phyloP scores from a whole-genome alignment of 2,329 filamentous ascomycete genomes.

The Chaetomiaceae sp. region DNA sequence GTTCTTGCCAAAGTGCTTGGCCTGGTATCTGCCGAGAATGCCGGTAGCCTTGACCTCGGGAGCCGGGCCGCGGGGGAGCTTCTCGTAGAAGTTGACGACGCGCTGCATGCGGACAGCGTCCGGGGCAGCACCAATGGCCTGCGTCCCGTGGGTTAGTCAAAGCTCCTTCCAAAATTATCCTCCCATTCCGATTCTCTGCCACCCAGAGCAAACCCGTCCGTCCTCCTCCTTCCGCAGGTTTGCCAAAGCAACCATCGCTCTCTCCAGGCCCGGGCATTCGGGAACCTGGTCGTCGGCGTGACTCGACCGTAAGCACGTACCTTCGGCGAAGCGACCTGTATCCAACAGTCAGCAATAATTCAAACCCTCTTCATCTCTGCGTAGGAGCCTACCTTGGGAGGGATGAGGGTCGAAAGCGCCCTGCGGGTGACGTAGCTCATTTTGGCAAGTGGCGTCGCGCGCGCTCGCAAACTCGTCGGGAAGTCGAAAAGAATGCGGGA shows the following conservation, averaged over 20 bases:
- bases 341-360: constrained; percentile 13
- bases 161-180: not conserved
- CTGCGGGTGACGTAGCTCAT: constrained; percentile 93
- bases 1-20: constrained; percentile 94
- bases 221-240: not conserved
- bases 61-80: constrained; percentile 87
- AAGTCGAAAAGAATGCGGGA: constrained; percentile 24
- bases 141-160: constrained; percentile 19
- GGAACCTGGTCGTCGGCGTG: not conserved
- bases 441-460: constrained; percentile 42
- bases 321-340: constrained; percentile 74
- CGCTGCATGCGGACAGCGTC: constrained; percentile 97
- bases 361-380: not conserved
- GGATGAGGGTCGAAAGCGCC: constrained; percentile 96
- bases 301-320: constrained; percentile 50
- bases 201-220: not conserved
- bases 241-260: not conserved
- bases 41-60: constrained; percentile 79
- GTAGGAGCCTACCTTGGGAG: constrained; percentile 75
- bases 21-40: constrained; percentile 82
- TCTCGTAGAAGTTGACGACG: constrained; percentile 98
- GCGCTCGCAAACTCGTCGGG: constrained; percentile 16
- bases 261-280: constrained; percentile 2
- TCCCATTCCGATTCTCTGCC: not conserved
- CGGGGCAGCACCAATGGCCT: constrained; percentile 92